Conservation (phyloP, 1,284 basidiomycete genomes). For the Fomitopsis pinicola region DNA sequence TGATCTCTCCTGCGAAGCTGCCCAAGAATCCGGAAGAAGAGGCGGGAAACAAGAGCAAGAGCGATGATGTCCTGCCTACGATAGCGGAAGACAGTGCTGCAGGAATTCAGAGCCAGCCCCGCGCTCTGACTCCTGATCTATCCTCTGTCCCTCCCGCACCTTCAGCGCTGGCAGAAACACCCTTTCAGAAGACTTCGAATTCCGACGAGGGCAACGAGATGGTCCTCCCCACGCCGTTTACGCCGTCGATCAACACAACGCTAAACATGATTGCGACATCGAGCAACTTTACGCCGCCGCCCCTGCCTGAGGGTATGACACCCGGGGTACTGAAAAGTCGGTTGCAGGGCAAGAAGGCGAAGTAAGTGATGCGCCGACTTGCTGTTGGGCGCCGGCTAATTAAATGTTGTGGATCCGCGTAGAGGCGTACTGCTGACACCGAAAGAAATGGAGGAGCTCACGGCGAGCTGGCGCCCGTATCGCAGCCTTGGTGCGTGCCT, state of each 20-base stretch:
- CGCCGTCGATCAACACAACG: conserved; percentile 60
- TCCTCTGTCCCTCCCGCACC: conserved; percentile 23
- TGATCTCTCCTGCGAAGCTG: conserved; percentile 53
- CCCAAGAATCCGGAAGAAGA: conserved; percentile 29
- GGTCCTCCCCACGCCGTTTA: conserved; percentile 52
- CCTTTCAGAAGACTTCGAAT: conserved; percentile 12
- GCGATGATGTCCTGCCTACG: conserved; percentile 3
- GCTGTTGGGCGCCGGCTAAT: neutral
- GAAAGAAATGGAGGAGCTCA: conserved; percentile 78
- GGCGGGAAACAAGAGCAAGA: conserved; percentile 18
- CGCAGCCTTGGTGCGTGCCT: conserved; percentile 60
- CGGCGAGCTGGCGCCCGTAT: conserved; percentile 77
- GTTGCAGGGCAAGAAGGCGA: conserved; percentile 75
- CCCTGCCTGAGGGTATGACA: conserved; percentile 61
- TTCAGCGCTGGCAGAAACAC: conserved; percentile 10
- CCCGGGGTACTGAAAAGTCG: conserved; percentile 59
- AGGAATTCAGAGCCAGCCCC: neutral
- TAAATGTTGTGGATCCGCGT: neutral
- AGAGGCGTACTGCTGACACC: conserved; percentile 80
- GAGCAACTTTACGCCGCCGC: conserved; percentile 20
- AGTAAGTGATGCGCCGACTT: conserved; percentile 54
- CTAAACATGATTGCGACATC: conserved; percentile 30
- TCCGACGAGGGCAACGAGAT: conserved; percentile 15
- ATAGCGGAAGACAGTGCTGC: neutral
- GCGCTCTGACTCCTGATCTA: conserved; percentile 15